A percentile compares a stretch with the other conserved stretches of the same genome.
These are phyloP conservation scores for Gaertneriomyces semiglobifer DNA, from an alignment of 192 early-diverging fungal genomes.

Conservation along the genomic window DNA sequence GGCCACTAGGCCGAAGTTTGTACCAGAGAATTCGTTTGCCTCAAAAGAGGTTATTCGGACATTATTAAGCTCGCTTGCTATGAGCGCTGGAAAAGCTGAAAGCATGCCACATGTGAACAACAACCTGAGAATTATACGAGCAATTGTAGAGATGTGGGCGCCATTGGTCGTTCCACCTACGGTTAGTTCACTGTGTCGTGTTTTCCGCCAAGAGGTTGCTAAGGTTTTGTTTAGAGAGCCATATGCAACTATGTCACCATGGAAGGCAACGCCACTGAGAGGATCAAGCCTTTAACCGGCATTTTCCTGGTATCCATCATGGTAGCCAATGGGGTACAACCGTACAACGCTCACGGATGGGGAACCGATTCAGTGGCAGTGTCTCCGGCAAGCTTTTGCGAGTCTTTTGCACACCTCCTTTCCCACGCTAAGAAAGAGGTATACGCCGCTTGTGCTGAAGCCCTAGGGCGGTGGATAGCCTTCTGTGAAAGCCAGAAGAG, in stretches of 20 bases:
- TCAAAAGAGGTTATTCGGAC: too few species aligned
- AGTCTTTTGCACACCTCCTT: conserved; percentile 25
- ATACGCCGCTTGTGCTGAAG: conserved; percentile 57
- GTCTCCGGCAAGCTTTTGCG: conserved; percentile 25
- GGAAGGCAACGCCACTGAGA: conserved; percentile 2
- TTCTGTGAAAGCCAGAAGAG: not conserved
- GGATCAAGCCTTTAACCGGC: conserved; percentile 55
- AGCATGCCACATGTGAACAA: conserved; percentile 37
- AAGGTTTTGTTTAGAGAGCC: conserved; percentile 14
- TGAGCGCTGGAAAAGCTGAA: conserved; percentile 17
- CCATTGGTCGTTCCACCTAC: conserved; percentile 59
- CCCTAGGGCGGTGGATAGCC: conserved; percentile 29
- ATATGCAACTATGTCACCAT: conserved; percentile 21
- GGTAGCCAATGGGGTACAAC: conserved; percentile 45
- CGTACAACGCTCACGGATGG: conserved; percentile 25
- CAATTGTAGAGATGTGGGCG: conserved; percentile 64
- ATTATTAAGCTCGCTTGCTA: not conserved
- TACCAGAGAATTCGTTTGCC: not conserved
- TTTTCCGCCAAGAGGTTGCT: not conserved
- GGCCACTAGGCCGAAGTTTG: not conserved
- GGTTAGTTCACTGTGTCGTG: conserved; percentile 36
- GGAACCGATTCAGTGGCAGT: conserved; percentile 9
- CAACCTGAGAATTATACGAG: conserved; percentile 58
- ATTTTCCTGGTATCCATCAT: conserved; percentile 58
- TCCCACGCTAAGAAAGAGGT: conserved; percentile 33